Percentiles rank a stretch among this genome's conserved stretches.
phyloP scores from a whole-genome alignment of 2,329 filamentous ascomycete species.

The Diaporthe vaccinii region DNA sequence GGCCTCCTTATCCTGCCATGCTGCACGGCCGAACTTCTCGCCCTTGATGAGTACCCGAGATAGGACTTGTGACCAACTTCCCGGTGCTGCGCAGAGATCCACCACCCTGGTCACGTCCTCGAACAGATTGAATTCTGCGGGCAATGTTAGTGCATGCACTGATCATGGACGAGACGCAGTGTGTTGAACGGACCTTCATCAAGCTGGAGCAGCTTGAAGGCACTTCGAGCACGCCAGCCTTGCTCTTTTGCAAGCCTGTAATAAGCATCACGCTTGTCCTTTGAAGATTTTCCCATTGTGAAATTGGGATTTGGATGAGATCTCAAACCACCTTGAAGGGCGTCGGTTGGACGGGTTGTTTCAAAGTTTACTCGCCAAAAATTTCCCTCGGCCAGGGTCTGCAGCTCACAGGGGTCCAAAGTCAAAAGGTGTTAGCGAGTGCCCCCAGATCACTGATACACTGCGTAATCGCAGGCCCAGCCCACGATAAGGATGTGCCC shows the following conservation, averaged over 20 bases:
- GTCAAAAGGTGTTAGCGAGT: conserved; percentile 6
- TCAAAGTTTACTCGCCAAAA: conserved; percentile 10
- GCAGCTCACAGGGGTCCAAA: conserved; percentile 28
- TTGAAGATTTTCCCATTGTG: conserved; percentile 94
- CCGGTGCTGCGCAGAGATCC: conserved; percentile 94
- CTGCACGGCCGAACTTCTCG: conserved; percentile 86
- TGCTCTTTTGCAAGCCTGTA: conserved; percentile 98
- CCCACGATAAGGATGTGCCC: neutral
- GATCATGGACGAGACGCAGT: conserved; percentile 27
- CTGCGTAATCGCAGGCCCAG: neutral
- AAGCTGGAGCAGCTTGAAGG: conserved; percentile 96
- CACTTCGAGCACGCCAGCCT: conserved; percentile 95
- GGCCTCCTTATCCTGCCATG: conserved; percentile 88
- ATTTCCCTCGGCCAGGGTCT: conserved; percentile 37
- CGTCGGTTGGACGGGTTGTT: neutral
- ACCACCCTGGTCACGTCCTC: conserved; percentile 91
- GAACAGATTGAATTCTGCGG: conserved; percentile 91
- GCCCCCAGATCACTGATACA: neutral
- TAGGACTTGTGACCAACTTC: conserved; percentile 97
- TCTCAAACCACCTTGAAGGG: neutral
- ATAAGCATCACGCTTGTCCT: conserved; percentile 98
- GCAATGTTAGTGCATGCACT: neutral
- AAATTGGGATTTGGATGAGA: neutral
- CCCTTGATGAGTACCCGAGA: conserved; percentile 94
- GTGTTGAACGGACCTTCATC: conserved; percentile 74